Percentiles rank a stretch among this genome's conserved stretches.
Conservation (phyloP, 2,329 filamentous ascomycete species). For the Sphaerostilbella broomeana region DNA sequence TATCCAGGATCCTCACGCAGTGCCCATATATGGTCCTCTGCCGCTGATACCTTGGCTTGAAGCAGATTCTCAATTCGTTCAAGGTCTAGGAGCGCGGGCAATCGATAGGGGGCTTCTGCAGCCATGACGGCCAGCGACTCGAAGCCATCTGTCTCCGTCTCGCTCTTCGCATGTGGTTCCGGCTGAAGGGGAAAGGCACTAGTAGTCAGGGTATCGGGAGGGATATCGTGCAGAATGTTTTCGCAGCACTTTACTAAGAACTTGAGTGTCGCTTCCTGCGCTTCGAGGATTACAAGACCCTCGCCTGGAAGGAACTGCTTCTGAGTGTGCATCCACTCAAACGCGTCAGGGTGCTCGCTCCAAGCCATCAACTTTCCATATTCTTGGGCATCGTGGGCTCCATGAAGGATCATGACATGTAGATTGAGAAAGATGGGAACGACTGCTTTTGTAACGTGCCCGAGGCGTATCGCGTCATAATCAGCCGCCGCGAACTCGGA, state of each 20-base stretch:
- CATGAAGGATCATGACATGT: conserved; percentile 30
- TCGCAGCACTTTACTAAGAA: conserved; percentile 45
- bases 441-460: conserved; percentile 20
- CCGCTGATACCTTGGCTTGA: conserved; percentile 31
- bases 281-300: conserved; percentile 45
- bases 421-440: conserved; percentile 23
- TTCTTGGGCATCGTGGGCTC: conserved; percentile 18
- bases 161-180: conserved; percentile 28
- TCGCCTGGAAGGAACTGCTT: conserved; percentile 37
- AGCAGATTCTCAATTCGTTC: conserved; percentile 37
- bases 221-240: conserved; percentile 46
- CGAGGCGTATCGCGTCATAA: conserved; percentile 26
- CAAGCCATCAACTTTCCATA: conserved; percentile 33
- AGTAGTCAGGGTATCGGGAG: conserved; percentile 22
- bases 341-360: conserved; percentile 30
- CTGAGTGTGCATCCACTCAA: conserved; percentile 27
- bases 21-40: conserved; percentile 48
- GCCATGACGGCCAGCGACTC: conserved; percentile 34
- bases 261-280: conserved; percentile 38
- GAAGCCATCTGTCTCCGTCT: conserved; percentile 26
- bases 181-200: conserved; percentile 29
- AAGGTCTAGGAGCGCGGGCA: conserved; percentile 42
- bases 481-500: conserved; percentile 43
- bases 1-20: conserved; percentile 54
- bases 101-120: conserved; percentile 46